These are phyloP conservation scores for Themeda triandra DNA, from an alignment of 176 grass and related monocot species.

Conservation along the genomic window DNA sequence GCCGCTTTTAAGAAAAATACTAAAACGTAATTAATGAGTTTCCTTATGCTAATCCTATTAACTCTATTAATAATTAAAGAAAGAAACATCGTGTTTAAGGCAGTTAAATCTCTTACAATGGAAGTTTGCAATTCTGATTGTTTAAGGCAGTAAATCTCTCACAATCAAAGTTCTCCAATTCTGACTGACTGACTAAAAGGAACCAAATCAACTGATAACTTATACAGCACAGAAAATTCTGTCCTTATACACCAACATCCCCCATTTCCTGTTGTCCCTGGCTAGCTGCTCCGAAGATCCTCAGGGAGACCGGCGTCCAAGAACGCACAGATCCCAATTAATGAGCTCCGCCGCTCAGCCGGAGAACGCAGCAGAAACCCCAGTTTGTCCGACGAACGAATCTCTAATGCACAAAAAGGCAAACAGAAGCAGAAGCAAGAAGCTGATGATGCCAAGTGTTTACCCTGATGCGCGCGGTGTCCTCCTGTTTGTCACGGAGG, in stretches of 20 bases:
- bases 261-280: not conserved
- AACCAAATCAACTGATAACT: not conserved
- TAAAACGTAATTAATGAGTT: not conserved
- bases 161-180: not conserved
- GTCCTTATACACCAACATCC: not conserved
- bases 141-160: slow-evolving; percentile 1
- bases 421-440: not conserved
- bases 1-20: not conserved
- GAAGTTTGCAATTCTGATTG: not conserved
- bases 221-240: no score
- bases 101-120: not conserved
- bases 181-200: not conserved
- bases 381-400: not conserved
- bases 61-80: not conserved
- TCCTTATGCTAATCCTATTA: not conserved
- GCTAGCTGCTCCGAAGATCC: not conserved
- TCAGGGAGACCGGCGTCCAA: not conserved
- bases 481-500: slow-evolving; percentile 65
- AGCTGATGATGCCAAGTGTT: not conserved
- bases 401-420: not conserved
- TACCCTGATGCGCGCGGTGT: slow-evolving; percentile 85
- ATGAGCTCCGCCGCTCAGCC: not conserved
- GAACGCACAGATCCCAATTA: not conserved
- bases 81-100: not conserved
- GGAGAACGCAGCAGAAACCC: not conserved